Conservation (phyloP, 768 basidiomycete genomes). For the Filobasidium floriforme region DNA sequence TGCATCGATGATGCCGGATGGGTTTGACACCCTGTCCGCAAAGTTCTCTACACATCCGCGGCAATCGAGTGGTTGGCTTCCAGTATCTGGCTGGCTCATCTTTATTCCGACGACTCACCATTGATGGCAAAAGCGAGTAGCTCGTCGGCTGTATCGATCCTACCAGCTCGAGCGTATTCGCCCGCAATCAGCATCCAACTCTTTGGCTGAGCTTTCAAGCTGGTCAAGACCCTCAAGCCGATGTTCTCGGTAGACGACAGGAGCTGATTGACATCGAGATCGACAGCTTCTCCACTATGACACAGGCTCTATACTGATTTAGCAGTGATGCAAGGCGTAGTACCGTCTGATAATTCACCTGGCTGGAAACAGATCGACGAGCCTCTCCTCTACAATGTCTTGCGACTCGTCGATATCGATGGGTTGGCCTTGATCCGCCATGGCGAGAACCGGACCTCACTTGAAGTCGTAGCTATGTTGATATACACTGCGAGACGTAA, state of each 20-base stretch:
- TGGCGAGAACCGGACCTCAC: no score
- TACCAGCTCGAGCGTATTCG: slow-evolving; percentile 78
- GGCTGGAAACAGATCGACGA: slow-evolving; percentile 16
- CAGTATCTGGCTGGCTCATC: not conserved
- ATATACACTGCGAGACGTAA: no score
- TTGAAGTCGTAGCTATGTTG: no score
- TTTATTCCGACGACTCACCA: slow-evolving; percentile 37
- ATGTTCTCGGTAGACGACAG: slow-evolving; percentile 60
- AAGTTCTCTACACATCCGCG: slow-evolving; percentile 39
- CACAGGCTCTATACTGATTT: no score
- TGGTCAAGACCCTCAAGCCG: slow-evolving; percentile 49
- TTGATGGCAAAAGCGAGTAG: slow-evolving; percentile 56
- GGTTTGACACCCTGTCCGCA: slow-evolving; percentile 43
- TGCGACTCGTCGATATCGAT: slow-evolving; percentile 6
- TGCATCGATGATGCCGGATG: slow-evolving; percentile 56
- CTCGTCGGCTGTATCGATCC: slow-evolving; percentile 66
- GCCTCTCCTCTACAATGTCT: slow-evolving; percentile 11
- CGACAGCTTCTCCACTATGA: slow-evolving; percentile 58
- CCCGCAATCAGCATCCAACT: slow-evolving; percentile 54
- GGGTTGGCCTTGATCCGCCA: not conserved
- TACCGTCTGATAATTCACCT: not conserved
- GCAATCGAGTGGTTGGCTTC: not conserved
- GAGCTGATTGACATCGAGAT: slow-evolving; percentile 79
- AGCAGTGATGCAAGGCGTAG: no score
- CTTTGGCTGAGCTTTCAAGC: slow-evolving; percentile 44